Conservation (phyloP, 2,329 filamentous ascomycete genomes). For the Aspergillus amoenus region DNA sequence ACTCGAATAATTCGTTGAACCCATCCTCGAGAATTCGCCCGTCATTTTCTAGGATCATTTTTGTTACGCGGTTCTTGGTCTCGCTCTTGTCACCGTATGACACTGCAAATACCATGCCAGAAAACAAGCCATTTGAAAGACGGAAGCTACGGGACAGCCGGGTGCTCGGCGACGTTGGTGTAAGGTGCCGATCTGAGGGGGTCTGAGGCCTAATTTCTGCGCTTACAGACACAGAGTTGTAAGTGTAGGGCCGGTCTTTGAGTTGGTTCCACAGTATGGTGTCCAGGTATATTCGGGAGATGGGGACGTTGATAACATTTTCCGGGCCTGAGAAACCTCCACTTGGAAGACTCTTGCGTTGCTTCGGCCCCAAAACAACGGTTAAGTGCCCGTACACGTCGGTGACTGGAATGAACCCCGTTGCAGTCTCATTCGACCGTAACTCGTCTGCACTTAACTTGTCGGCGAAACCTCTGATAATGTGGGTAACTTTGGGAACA, state of each 20-base stretch:
- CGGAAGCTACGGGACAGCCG: conserved; percentile 45
- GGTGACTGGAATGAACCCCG: conserved; percentile 31
- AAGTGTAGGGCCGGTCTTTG: conserved; percentile 40
- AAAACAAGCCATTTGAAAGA: conserved; percentile 57
- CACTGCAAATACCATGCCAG: conserved; percentile 83
- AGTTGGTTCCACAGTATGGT: conserved; percentile 48
- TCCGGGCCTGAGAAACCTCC: conserved; percentile 28
- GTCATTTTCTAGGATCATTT: conserved; percentile 67
- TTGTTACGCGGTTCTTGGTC: conserved; percentile 58
- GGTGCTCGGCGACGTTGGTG: conserved; percentile 50
- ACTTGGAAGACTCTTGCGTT: conserved; percentile 42
- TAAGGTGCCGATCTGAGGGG: conserved; percentile 39
- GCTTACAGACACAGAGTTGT: conserved; percentile 20
- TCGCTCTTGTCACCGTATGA: conserved; percentile 64
- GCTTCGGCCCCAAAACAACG: conserved; percentile 43
- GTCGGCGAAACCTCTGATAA: conserved; percentile 43
- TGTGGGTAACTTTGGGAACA: conserved; percentile 44
- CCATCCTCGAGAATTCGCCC: conserved; percentile 70
- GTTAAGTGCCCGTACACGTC: conserved; percentile 46
- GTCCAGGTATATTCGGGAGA: conserved; percentile 48
- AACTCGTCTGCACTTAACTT: conserved; percentile 32
- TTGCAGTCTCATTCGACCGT: conserved; percentile 19
- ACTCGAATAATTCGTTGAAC: conserved; percentile 77
- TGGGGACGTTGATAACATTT: conserved; percentile 41
- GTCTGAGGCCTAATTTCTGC: conserved; percentile 32